These are phyloP conservation scores for Albifimbria verrucaria DNA, from an alignment of 2,329 filamentous ascomycete genomes.

Conservation along the genomic window DNA sequence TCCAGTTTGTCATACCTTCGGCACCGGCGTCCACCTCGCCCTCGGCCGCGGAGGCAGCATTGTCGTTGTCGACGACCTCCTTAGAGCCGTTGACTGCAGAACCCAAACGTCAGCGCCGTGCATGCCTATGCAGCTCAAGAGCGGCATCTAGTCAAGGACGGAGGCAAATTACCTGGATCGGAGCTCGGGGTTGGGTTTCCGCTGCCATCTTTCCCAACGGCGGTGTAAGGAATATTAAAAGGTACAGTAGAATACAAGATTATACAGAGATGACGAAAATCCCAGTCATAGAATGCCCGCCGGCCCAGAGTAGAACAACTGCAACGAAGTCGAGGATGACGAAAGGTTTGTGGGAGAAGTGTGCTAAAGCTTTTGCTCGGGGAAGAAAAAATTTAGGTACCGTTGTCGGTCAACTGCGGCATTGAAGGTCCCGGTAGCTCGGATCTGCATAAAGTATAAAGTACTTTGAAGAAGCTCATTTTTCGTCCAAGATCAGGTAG, in stretches of 20 bases:
- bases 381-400: conserved; percentile 28
- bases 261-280: conserved; percentile 14
- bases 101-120: not conserved
- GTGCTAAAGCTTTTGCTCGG: conserved; percentile 10
- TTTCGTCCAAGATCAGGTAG: too few species aligned
- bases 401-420: conserved; percentile 8
- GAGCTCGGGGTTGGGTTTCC: conserved; percentile 18
- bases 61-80: conserved; percentile 9
- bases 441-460: too few species aligned
- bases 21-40: conserved; percentile 24
- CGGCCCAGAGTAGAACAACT: conserved; percentile 19
- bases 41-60: conserved; percentile 21
- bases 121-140: too few species aligned
- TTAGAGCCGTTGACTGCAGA: not conserved
- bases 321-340: conserved; percentile 17
- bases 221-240: conserved; percentile 6
- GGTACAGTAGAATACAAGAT: conserved; percentile 12
- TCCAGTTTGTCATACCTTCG: conserved; percentile 25
- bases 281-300: conserved; percentile 24
- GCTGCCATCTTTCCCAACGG: conserved; percentile 27
- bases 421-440: not conserved
- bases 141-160: not conserved
- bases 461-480: too few species aligned
- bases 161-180: conserved; percentile 13
- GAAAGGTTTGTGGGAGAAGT: conserved; percentile 13